phyloP scores from a whole-genome alignment of 1,284 basidiomycete species.

The Cryptococcus jaspeensis region DNA sequence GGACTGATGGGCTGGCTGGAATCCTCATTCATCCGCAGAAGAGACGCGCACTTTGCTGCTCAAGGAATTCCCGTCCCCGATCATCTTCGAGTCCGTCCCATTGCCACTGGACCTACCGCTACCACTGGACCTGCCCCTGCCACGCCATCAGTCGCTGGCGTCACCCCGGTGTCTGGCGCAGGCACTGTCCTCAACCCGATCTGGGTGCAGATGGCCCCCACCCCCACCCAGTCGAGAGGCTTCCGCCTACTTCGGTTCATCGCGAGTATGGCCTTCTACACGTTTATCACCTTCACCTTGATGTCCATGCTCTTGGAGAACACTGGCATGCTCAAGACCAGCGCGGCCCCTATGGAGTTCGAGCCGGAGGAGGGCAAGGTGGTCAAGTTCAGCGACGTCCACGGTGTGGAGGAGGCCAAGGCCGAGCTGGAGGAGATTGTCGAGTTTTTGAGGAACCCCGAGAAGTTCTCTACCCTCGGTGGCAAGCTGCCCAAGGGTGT shows the following conservation, averaged over 20 bases:
- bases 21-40: too few species aligned
- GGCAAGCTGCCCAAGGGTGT: conserved; percentile 91
- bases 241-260: conserved; percentile 38
- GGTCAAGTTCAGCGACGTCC: conserved; percentile 87
- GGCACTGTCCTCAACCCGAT: conserved; percentile 46
- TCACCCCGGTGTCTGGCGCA: conserved; percentile 13
- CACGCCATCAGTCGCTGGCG: background rate
- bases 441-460: conserved; percentile 84
- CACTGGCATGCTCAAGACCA: conserved; percentile 84
- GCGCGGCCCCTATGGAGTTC: conserved; percentile 60
- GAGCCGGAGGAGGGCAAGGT: conserved; percentile 63
- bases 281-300: conserved; percentile 65
- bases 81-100: conserved; percentile 26
- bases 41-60: too few species aligned
- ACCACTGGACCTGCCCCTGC: background rate
- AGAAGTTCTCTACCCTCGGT: conserved; percentile 80
- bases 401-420: conserved; percentile 93
- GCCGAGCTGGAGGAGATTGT: conserved; percentile 89
- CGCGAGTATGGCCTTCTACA: conserved; percentile 38
- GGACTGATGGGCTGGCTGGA: too few species aligned
- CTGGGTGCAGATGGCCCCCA: conserved; percentile 46
- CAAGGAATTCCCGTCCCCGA: conserved; percentile 7
- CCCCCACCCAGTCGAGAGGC: conserved; percentile 31
- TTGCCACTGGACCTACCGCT: background rate
- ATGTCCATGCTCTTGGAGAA: conserved; percentile 87